Evolutionary conservation across 2,329 filamentous ascomycete genomes (phyloP).

Genomic region (Aspergillus proliferans): DNA sequence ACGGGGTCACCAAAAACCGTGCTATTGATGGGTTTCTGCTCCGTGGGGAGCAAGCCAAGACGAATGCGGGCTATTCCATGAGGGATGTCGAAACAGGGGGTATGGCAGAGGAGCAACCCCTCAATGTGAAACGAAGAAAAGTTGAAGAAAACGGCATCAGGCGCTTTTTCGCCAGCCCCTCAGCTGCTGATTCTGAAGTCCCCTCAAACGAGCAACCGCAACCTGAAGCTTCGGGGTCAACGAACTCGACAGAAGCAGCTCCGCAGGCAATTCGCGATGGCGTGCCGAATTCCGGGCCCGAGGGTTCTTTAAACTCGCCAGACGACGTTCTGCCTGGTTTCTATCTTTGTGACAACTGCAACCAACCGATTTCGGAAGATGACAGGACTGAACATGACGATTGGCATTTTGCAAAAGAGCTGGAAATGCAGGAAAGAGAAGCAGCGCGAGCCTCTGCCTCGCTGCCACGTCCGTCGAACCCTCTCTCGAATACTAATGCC

Average conservation of each 20-base stretch:
- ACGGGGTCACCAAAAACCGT: conserved; percentile 74
- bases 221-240: background rate
- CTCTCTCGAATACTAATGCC: conserved; percentile 9
- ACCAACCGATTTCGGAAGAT: conserved; percentile 50
- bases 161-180: conserved; percentile 50
- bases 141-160: conserved; percentile 49
- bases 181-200: background rate
- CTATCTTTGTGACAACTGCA: conserved; percentile 61
- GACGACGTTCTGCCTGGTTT: background rate
- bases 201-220: background rate
- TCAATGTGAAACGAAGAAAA: conserved; percentile 40
- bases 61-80: conserved; percentile 23
- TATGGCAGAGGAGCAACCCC: conserved; percentile 9
- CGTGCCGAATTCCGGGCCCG: background rate
- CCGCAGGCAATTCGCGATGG: background rate
- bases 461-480: conserved; percentile 7
- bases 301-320: background rate
- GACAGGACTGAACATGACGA: conserved; percentile 74
- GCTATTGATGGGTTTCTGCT: conserved; percentile 84
- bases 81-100: conserved; percentile 12
- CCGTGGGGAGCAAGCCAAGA: conserved; percentile 53
- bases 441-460: conserved; percentile 16
- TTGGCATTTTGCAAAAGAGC: conserved; percentile 88
- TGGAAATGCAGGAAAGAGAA: conserved; percentile 61
- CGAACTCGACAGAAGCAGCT: background rate